Conservation (phyloP, 768 basidiomycete species). For the Podaxis rugospora region DNA sequence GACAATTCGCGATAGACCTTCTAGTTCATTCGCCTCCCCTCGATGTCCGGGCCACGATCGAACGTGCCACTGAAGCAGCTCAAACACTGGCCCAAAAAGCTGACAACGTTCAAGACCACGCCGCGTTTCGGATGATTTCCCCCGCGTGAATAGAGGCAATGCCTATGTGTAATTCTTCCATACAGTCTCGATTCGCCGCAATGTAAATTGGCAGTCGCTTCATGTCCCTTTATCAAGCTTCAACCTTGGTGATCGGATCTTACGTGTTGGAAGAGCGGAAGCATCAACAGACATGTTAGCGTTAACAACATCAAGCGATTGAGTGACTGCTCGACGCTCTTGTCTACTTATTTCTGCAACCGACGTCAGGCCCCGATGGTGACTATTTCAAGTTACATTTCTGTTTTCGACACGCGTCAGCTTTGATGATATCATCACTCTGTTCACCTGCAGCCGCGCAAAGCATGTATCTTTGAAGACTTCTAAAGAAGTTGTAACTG, state of each 20-base stretch:
- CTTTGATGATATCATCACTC: neutral
- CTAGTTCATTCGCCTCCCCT: conserved; percentile 47
- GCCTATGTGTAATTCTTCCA: neutral
- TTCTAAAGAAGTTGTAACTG: neutral
- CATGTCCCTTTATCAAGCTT: neutral
- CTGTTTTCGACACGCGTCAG: neutral
- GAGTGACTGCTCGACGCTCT: neutral
- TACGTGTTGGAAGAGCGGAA: neutral
- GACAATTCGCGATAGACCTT: conserved; percentile 35
- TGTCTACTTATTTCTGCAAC: neutral
- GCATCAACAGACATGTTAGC: neutral
- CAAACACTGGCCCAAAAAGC: conserved; percentile 20
- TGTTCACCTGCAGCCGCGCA: neutral
- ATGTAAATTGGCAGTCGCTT: neutral
- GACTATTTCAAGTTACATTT: neutral
- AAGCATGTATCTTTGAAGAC: neutral
- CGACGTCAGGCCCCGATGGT: neutral
- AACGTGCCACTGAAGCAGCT: conserved; percentile 25
- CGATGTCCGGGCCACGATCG: conserved; percentile 16
- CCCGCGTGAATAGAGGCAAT: neutral
- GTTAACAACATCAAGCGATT: neutral
- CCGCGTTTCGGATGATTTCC: conserved; percentile 12
- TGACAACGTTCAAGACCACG: conserved; percentile 22
- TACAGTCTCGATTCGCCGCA: neutral
- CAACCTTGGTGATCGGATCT: neutral